Conservation (phyloP, 164 flowering plant species). For the Umbellularia californica region DNA sequence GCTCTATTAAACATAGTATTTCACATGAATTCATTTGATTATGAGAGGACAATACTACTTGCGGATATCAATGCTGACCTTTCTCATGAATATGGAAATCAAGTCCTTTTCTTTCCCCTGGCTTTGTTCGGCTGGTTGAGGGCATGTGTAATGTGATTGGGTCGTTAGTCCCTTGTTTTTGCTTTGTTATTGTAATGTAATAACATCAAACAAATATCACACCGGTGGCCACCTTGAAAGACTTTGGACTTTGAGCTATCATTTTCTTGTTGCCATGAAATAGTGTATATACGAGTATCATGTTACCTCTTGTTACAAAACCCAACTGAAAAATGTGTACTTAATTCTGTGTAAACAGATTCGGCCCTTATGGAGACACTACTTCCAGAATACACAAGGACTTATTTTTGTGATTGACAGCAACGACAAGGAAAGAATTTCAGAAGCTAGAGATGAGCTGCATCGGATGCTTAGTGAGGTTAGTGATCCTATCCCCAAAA, state of each 20-base stretch:
- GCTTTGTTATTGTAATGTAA: not conserved
- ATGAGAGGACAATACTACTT: no score
- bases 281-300: no score
- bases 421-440: constrained; percentile 42
- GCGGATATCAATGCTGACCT: no score
- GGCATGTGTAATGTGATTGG: no score
- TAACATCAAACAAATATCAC: no score
- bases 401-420: constrained; percentile 58
- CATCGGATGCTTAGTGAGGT: constrained; percentile 48
- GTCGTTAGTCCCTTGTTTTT: no score
- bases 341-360: constrained; percentile 23
- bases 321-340: not conserved
- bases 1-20: no score
- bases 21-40: no score
- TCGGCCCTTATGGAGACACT: constrained; percentile 57
- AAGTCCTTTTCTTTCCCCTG: no score
- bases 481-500: constrained; percentile 9
- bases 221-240: not conserved
- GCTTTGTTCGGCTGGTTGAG: no score
- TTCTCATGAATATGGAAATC: no score
- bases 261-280: not conserved
- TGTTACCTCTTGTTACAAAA: no score
- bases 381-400: constrained; percentile 42
- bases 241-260: not conserved
- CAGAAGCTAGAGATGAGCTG: constrained; percentile 43